Evolutionary conservation across 306 rosid genomes (phyloP), one percentile per base, ranked within the genome.

Genomic region (Glycine tomentella): DNA sequence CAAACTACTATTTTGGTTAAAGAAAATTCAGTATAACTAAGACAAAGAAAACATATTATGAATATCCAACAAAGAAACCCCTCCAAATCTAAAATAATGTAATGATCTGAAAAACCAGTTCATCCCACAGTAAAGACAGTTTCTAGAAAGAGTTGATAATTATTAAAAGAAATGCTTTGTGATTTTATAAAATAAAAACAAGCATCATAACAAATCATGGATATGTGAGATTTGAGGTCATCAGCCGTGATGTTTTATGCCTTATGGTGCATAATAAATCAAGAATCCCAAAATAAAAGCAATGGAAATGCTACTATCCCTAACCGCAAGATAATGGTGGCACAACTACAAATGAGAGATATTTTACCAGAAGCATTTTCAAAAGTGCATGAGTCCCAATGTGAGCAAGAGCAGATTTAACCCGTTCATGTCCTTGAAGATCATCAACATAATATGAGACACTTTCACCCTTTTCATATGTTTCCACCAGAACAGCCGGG

Each of bases 301-400:
- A 61, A 14, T 14, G 34, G 58, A 71, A 72, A 72, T 66, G 55
- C 67, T 56, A 48, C 67, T 68, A 83, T 46, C 53, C 65, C 69
- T 48, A 84, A 9, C 46, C 33, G 65, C 61, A 62, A 79, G 7
- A 75, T 38, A 67, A 46, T 44, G 75, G 78, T 65, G 61, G 52
- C 14, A 84, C 11, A 15, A 53, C 42, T 31, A 25, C 44, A 73
- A 81, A 71, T 59, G 51, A 57, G 72, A 57, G 36, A 69, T 25
- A 83, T 58, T 68, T 88, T 95, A 95, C 99, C 99, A 95, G 90
- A 70, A 95, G 99, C 99, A 93, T 95, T 89, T 95, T 95, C 87
- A 95, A 69, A 73, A 95, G 98, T 69, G 99, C 99, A 76, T 93
- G 98, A 64, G 99, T 95, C 82, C 99, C 99, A 8, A 91, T 95